Percentiles rank a stretch among this genome's conserved stretches.
These are phyloP conservation scores for Syzygium malaccense DNA, from an alignment of 441 rosid genomes.

Conservation along the genomic window DNA sequence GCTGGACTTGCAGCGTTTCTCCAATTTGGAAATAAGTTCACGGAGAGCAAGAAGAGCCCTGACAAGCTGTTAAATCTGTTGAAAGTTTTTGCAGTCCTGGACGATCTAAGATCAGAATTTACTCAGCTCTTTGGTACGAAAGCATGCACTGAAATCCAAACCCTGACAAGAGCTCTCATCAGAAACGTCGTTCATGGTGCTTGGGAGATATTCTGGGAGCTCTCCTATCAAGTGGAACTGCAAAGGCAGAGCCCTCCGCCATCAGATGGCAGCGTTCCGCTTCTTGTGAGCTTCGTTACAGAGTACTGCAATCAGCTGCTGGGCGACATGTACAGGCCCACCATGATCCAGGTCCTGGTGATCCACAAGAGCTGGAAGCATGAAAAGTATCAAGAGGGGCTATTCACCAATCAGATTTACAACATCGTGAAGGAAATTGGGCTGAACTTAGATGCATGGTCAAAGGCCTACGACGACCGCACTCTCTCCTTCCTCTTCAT, in stretches of 20 bases:
- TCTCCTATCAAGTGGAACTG: slow-evolving; percentile 51
- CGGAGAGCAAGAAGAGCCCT: slow-evolving; percentile 53
- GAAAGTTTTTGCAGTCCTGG: slow-evolving; percentile 49
- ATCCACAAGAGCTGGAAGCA: slow-evolving; percentile 65
- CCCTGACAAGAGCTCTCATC: slow-evolving; percentile 48
- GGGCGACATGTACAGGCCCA: slow-evolving; percentile 35
- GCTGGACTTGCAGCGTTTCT: slow-evolving; percentile 51
- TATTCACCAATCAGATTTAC: slow-evolving; percentile 39
- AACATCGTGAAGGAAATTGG: slow-evolving; percentile 48
- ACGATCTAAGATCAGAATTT: slow-evolving; percentile 51
- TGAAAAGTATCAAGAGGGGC: slow-evolving; percentile 35
- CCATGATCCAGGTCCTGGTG: slow-evolving; percentile 42
- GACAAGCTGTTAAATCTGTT: slow-evolving; percentile 58
- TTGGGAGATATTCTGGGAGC: slow-evolving; percentile 64
- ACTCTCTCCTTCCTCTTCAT: slow-evolving; percentile 59
- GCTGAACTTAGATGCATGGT: slow-evolving; percentile 62
- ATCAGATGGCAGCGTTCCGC: slow-evolving; percentile 46
- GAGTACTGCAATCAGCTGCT: slow-evolving; percentile 63
- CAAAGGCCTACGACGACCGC: slow-evolving; percentile 34
- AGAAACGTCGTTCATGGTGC: slow-evolving; percentile 45
- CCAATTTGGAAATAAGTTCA: slow-evolving; percentile 43
- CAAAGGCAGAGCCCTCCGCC: slow-evolving; percentile 52
- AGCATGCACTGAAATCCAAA: slow-evolving; percentile 48
- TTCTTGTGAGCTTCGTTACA: slow-evolving; percentile 56
- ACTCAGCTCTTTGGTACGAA: slow-evolving; percentile 47